These are phyloP conservation scores for Xanthoconium stramineum DNA, from an alignment of 768 basidiomycete genomes.

Conservation along the genomic window DNA sequence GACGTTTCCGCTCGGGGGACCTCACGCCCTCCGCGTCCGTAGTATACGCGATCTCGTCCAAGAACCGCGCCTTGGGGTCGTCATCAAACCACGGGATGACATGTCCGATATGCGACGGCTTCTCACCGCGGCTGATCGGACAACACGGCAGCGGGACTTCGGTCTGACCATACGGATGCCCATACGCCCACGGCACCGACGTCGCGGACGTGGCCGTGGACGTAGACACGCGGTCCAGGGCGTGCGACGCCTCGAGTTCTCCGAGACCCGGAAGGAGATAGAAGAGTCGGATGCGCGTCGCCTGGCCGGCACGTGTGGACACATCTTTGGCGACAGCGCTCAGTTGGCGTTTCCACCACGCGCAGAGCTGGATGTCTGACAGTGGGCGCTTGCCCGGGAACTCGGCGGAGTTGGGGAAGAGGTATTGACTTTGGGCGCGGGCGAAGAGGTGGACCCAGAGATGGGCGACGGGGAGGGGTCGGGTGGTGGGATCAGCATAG, in stretches of 20 bases:
- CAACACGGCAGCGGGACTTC: conserved; percentile 43
- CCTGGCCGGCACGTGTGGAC: conserved; percentile 8
- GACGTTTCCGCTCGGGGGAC: conserved; percentile 62
- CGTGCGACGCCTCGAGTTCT: conserved; percentile 61
- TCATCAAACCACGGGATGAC: conserved; percentile 93
- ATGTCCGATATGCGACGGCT: conserved; percentile 49
- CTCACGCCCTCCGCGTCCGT: conserved; percentile 55
- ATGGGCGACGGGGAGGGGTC: conserved; percentile 53
- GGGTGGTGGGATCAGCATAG: conserved; percentile 60
- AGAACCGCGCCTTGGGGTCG: conserved; percentile 91
- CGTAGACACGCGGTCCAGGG: conserved; percentile 42
- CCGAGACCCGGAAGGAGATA: conserved; percentile 71
- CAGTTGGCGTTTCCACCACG: conserved; percentile 88
- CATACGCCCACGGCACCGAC: conserved; percentile 60
- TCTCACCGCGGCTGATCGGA: conserved; percentile 37
- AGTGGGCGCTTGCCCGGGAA: conserved; percentile 68
- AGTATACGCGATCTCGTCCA: conserved; percentile 84
- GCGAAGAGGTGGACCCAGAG: conserved; percentile 90
- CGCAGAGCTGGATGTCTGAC: conserved; percentile 75
- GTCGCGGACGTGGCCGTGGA: conserved; percentile 13
- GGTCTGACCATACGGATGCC: conserved; percentile 65
- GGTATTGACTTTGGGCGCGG: conserved; percentile 84
- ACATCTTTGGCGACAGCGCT: conserved; percentile 50
- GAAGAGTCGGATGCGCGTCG: conserved; percentile 35
- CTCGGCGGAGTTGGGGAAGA: conserved; percentile 86